These are phyloP conservation scores for Dalbergia oliveri DNA, from an alignment of 306 rosid species.

Conservation along the genomic window DNA sequence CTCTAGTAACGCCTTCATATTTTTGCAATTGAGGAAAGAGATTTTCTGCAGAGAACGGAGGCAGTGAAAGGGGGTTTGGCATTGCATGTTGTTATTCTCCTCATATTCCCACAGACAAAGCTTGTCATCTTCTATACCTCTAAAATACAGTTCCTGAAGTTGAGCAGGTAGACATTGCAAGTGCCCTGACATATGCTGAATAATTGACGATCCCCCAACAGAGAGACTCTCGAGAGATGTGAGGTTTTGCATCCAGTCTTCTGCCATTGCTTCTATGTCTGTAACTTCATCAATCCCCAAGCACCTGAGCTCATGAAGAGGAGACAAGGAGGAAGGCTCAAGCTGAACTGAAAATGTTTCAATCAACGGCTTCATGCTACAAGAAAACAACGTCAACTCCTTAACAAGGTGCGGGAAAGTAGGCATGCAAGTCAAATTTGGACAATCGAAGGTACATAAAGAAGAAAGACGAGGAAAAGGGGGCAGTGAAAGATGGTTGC, in stretches of 20 bases:
- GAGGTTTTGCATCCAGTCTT: slow-evolving; percentile 1
- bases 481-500: too few species aligned
- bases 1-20: neutral
- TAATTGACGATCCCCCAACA: too few species aligned
- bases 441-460: too few species aligned
- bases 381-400: too few species aligned
- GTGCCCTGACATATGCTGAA: neutral
- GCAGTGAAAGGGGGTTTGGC: neutral
- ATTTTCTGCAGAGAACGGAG: neutral
- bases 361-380: too few species aligned
- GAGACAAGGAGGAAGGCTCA: too few species aligned
- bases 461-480: too few species aligned
- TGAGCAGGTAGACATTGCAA: neutral
- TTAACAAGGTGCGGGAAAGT: too few species aligned
- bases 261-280: neutral
- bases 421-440: too few species aligned
- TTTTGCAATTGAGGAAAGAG: neutral
- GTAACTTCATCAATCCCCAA: neutral
- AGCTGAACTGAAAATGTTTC: too few species aligned
- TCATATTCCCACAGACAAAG: neutral
- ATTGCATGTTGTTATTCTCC: neutral
- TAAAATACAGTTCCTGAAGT: neutral
- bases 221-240: neutral
- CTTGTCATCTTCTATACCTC: neutral
- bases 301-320: neutral